Conservation (phyloP, 1,139 yeast species). For the Candida neerlandica region DNA sequence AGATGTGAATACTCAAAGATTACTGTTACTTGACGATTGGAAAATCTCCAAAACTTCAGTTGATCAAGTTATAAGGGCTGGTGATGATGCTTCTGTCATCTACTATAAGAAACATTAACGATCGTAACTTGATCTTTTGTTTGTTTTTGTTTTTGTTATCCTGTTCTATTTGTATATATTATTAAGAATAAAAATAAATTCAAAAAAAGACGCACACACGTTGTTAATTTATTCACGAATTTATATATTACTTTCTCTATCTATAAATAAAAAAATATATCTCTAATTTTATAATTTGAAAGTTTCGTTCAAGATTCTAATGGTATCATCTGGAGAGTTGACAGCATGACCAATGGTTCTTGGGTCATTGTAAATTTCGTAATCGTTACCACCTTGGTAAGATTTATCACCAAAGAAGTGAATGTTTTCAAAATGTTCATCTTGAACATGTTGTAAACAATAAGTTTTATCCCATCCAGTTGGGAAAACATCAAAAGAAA, state of each 20-base stretch:
- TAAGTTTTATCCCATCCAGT: constrained; percentile 99
- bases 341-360: constrained; percentile 98
- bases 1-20: constrained; percentile 43
- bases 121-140: no score
- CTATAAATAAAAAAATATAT: not conserved
- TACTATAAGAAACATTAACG: constrained; percentile 44
- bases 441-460: constrained; percentile 88
- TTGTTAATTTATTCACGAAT: constrained; percentile 2
- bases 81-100: constrained; percentile 63
- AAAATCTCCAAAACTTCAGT: constrained; percentile 27
- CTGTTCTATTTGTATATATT: not conserved
- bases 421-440: constrained; percentile 80
- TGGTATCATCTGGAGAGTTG: constrained; percentile 84
- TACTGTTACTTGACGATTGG: constrained; percentile 42
- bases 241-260: not conserved
- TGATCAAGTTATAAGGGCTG: constrained; percentile 65
- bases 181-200: no score
- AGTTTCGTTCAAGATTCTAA: constrained; percentile 76
- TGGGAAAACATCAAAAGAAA: constrained; percentile 99
- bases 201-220: no score
- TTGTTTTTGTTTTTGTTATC: no score
- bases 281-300: constrained; percentile 53
- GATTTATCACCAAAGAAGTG: constrained; percentile 99
- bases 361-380: constrained; percentile 86
- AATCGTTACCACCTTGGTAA: constrained; percentile 97